A percentile compares a stretch with the other conserved stretches of the same genome.
phyloP scores from a whole-genome alignment of 2,329 filamentous ascomycete genomes.

The Fusarium subtropicale region DNA sequence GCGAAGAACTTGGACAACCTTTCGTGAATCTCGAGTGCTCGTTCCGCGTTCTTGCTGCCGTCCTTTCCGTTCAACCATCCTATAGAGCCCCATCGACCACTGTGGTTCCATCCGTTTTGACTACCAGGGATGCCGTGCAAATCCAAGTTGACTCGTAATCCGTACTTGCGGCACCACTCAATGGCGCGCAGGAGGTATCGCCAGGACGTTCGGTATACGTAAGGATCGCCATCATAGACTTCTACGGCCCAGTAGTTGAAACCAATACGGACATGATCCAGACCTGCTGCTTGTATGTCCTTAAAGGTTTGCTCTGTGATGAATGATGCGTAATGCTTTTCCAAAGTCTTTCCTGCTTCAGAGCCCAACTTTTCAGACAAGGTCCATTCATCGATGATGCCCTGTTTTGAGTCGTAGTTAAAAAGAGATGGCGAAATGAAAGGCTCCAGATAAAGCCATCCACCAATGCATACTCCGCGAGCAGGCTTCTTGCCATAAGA shows the following conservation, averaged over 20 bases:
- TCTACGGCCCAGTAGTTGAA: slow-evolving; percentile 95
- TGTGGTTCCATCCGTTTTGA: slow-evolving; percentile 99
- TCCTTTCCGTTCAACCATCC: slow-evolving; percentile 93
- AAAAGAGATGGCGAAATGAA: slow-evolving; percentile 97
- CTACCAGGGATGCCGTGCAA: slow-evolving; percentile 91
- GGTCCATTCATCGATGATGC: slow-evolving; percentile 90
- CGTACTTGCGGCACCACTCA: slow-evolving; percentile 93
- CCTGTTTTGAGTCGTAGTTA: slow-evolving; percentile 68
- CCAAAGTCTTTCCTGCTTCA: slow-evolving; percentile 75
- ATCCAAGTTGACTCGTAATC: slow-evolving; percentile 91
- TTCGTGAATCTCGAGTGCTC: slow-evolving; percentile 88
- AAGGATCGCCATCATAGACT: slow-evolving; percentile 87
- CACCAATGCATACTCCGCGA: slow-evolving; percentile 90
- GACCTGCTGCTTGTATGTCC: slow-evolving; percentile 85
- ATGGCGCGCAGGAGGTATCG: slow-evolving; percentile 92
- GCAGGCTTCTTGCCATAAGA: slow-evolving; percentile 83
- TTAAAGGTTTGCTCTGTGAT: slow-evolving; percentile 85
- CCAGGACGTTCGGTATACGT: slow-evolving; percentile 88
- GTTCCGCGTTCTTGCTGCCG: slow-evolving; percentile 80
- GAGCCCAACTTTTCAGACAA: slow-evolving; percentile 77
- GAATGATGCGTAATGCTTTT: slow-evolving; percentile 91
- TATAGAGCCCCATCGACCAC: slow-evolving; percentile 82
- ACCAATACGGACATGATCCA: slow-evolving; percentile 97
- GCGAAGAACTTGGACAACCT: slow-evolving; percentile 92
- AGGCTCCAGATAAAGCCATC: slow-evolving; percentile 93